Base-by-base conservation (phyloP, 768 basidiomycete species). In the Vararia minispora region DNA sequence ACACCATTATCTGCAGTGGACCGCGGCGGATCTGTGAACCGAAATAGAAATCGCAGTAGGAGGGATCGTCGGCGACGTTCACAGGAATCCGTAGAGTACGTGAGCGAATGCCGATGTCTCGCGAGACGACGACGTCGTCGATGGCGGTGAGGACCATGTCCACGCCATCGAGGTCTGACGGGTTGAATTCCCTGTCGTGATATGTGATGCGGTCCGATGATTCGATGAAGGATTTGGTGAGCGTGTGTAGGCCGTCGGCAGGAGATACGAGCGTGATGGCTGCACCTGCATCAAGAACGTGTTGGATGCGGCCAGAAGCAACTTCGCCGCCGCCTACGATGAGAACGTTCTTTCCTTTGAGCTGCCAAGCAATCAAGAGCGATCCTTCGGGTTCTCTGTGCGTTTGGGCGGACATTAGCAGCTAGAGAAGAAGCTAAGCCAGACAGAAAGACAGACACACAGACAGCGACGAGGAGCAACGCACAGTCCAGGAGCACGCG, bases 1-100 rank as follows among this genome's bases (percentile, higher is more conserved):
- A 92, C 36, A 99, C 78, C 84, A 98, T 83, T 46, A 99, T 76
- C 60, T 95, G 91, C 17, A 99, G 63, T 0, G 92, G 87, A 1
- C 94, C 92, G 43, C 79, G 72, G 22, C 88, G 79, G 43, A 97
- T 77, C 57, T 89, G 86, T 3, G 88, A 84, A 35, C 95, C 95
- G 62, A 98, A 99, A 66, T 92, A 98, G 54, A 99, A 99, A 60
- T 99, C 94, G 67, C 95, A 99, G 29, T 79, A 74, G 30, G 85
- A 77, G 3, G 95, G 95, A 43, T 97, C 83, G 62, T 99, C 94
- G 27, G 95, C 95, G 44, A 90, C 89, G 59, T 99, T 99, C 39
- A 94, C 81, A 6, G 91, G 89, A 35, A 97, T 81, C 33, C 66
- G 71, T 37, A 58, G 66, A 18, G 69, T 64, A 39, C 89, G 64